Evolutionary conservation across 2,329 filamentous ascomycete genomes (phyloP).

Genomic region (Sporothrix brasiliensis): DNA sequence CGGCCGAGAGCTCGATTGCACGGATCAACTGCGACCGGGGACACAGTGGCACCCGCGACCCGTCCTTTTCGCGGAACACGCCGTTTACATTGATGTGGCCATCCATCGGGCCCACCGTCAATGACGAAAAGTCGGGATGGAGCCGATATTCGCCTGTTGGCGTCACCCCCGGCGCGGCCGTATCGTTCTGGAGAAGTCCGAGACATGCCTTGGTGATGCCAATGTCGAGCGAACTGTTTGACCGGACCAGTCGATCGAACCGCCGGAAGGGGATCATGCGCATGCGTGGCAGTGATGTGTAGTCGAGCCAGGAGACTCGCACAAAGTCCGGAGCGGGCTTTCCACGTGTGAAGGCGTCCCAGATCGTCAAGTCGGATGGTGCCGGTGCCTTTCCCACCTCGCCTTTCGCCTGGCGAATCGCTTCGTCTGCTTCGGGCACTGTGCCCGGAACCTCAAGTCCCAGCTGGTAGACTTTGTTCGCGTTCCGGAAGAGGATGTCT

Average conservation of each 20-base stretch:
- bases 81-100: constrained; percentile 68
- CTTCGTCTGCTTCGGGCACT: background rate
- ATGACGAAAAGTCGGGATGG: constrained; percentile 65
- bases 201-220: constrained; percentile 67
- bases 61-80: constrained; percentile 63
- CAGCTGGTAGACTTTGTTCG: constrained; percentile 73
- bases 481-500: constrained; percentile 74
- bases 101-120: constrained; percentile 61
- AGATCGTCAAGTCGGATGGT: constrained; percentile 44
- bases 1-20: constrained; percentile 55
- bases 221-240: constrained; percentile 52
- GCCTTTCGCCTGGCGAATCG: background rate
- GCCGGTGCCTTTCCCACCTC: constrained; percentile 32
- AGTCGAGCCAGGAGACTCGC: constrained; percentile 76
- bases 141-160: constrained; percentile 68
- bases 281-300: constrained; percentile 68
- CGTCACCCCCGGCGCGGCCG: constrained; percentile 54
- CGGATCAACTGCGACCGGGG: constrained; percentile 65
- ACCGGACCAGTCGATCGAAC: constrained; percentile 53
- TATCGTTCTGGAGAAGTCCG: constrained; percentile 70
- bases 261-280: constrained; percentile 68
- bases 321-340: constrained; percentile 64
- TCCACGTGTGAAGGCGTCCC: constrained; percentile 49
- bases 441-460: constrained; percentile 47
- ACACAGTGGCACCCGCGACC: constrained; percentile 58